These are phyloP conservation scores for Penicillium griseofulvum DNA, from an alignment of 2,329 filamentous ascomycete genomes.

Conservation along the genomic window DNA sequence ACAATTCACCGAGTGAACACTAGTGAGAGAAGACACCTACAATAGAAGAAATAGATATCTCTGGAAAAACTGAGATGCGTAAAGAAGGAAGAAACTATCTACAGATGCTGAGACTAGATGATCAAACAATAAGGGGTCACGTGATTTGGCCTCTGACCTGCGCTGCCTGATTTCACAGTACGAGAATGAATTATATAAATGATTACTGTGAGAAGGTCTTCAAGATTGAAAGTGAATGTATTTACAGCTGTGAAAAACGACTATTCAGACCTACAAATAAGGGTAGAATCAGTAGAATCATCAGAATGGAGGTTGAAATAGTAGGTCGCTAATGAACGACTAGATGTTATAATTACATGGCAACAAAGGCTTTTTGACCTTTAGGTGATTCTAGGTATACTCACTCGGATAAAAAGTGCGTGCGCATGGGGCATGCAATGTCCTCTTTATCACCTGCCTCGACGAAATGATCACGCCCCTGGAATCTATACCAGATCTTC, in stretches of 20 bases:
- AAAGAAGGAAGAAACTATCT: too few species aligned
- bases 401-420: conserved; percentile 29
- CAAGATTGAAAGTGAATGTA: fast-evolving
- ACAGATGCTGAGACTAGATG: too few species aligned
- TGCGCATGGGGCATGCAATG: conserved; percentile 40
- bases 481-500: conserved; percentile 44
- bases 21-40: too few species aligned
- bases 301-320: conserved; percentile 1
- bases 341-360: conserved; percentile 18
- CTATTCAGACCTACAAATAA: background rate
- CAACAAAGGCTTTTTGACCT: background rate
- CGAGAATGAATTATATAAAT: background rate
- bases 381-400: background rate
- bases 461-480: conserved; percentile 38
- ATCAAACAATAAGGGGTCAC: too few species aligned
- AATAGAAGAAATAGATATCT: too few species aligned
- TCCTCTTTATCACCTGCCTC: conserved; percentile 39
- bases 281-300: background rate
- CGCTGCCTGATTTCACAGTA: background rate
- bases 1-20: background rate
- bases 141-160: too few species aligned
- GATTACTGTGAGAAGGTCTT: background rate
- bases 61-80: too few species aligned
- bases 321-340: conserved; percentile 5
- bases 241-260: too few species aligned